Base-by-base conservation (phyloP, 768 basidiomycete genomes). In the Suillus spraguei region DNA sequence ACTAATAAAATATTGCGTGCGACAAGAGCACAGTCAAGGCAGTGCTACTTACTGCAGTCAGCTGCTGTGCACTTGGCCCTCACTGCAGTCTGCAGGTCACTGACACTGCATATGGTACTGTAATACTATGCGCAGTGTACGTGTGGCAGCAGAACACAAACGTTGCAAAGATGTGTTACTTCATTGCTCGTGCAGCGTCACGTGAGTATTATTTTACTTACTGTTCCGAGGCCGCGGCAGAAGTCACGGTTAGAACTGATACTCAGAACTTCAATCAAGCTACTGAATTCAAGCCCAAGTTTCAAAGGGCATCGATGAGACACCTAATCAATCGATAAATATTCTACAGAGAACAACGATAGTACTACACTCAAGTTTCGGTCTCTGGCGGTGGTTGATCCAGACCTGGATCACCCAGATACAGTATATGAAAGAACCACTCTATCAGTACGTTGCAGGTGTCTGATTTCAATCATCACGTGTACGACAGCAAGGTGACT, bases 341-440 rank as follows among this genome's bases (percentile, higher is more conserved):
- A 17, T 53, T 53, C 52, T 20, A 16, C 32, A 32, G 32, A 32
- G 32, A 52, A 50, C 49, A 16, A 35, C 20, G 33, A n/a, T 35
- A 35, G 53, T 35, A 11, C 28, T 22, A 36, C 36, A 36, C n/a
- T 53, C 17, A 20, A 13, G n/a, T 24, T 55, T n/a, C 14, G 22
- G 13, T 53, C 46, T 35, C 52, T 20, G 5, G 35, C 35, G 32
- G 44, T 5, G 13, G 46, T 22, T 55, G 54, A 36, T 9, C 22
- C 16, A 38, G 14, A 36, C 54, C 14, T 11, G n/a, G 4, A 54
- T 54, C 33, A 36, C n/a, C 16, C 16, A 17, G 16, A 56, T 56
- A 39, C 24, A 38, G 55, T 39, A 56, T 28, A 56, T 39, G 55
- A 56, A 56, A 39, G 38, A 56, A 56, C 24, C 38, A 10, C 54